Evolutionary conservation across 2,329 filamentous ascomycete species (phyloP).

Genomic region (Fusarium sp.): DNA sequence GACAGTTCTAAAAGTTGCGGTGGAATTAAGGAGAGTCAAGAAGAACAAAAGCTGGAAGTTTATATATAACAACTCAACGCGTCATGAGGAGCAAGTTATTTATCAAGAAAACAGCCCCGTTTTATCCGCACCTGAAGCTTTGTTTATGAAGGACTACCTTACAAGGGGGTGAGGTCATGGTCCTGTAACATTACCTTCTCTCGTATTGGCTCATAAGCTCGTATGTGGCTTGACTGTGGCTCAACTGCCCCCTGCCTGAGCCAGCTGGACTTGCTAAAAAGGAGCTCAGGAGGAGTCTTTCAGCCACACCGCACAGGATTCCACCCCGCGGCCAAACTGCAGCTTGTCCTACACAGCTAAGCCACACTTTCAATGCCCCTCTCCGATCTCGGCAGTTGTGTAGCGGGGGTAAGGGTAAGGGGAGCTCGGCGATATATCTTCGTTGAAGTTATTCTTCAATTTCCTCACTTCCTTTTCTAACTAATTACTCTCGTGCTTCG

Average conservation of each 20-base stretch:
- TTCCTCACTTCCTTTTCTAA: background rate
- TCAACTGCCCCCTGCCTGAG: background rate
- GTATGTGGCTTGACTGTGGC: constrained; percentile 37
- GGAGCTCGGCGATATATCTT: background rate
- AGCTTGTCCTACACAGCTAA: background rate
- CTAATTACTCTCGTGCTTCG: background rate
- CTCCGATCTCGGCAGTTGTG: background rate
- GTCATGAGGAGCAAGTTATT: constrained; percentile 21
- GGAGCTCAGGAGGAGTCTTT: constrained; percentile 26
- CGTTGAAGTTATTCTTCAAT: background rate
- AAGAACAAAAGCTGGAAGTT: constrained; percentile 24
- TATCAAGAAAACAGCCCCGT: constrained; percentile 19
- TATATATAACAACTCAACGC: constrained; percentile 15
- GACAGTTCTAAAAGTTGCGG: background rate
- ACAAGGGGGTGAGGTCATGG: constrained; percentile 37
- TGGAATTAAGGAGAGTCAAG: constrained; percentile 34
- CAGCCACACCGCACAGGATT: background rate
- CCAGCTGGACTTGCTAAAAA: background rate
- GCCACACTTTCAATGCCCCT: background rate
- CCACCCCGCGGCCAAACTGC: background rate
- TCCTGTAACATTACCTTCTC: constrained; percentile 20
- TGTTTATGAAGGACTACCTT: constrained; percentile 22
- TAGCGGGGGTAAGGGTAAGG: background rate
- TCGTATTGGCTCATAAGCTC: constrained; percentile 24
- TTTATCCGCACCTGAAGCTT: constrained; percentile 13